Evolutionary conservation across 371 early-diverging fungal genomes (phyloP).

Genomic region (Mortierella sp.): DNA sequence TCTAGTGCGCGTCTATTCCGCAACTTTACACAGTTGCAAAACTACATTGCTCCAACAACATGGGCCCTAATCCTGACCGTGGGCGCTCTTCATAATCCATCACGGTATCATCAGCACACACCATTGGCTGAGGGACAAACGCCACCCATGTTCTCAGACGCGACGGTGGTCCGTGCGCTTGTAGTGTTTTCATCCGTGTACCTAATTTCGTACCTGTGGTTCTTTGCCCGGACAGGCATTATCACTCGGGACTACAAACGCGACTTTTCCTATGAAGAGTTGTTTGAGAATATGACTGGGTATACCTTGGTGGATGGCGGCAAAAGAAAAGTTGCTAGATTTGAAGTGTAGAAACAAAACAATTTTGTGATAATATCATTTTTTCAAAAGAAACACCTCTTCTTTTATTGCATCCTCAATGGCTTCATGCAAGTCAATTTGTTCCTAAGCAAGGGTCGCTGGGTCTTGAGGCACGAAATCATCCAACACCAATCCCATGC

Average conservation of each 20-base stretch:
- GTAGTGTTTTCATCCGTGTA: slow-evolving; percentile 12
- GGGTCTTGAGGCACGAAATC: slow-evolving; percentile 41
- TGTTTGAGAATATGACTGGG: slow-evolving; percentile 44
- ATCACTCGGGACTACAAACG: slow-evolving; percentile 36
- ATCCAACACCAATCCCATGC: slow-evolving; percentile 24
- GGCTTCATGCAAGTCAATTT: no score
- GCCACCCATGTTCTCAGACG: slow-evolving; percentile 28
- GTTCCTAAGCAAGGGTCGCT: no score
- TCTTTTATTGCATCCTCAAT: no score
- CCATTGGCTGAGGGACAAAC: slow-evolving; percentile 21
- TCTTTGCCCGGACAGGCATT: slow-evolving; percentile 34
- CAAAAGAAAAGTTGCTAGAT: slow-evolving; percentile 37
- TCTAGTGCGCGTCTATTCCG: slow-evolving; percentile 42
- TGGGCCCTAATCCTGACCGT: slow-evolving; percentile 32
- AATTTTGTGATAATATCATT: no score
- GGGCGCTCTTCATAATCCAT: slow-evolving; percentile 29
- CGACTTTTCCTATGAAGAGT: slow-evolving; percentile 50
- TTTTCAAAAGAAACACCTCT: no score
- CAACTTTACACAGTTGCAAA: slow-evolving; percentile 43
- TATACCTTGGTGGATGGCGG: slow-evolving; percentile 33
- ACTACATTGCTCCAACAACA: slow-evolving; percentile 44
- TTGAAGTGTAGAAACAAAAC: slow-evolving; percentile 29
- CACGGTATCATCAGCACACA: slow-evolving; percentile 15
- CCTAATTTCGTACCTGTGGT: slow-evolving; percentile 18
- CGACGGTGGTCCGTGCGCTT: slow-evolving; percentile 7